Evolutionary conservation across 257 asterid genomes (phyloP).

Genomic region (Gentiana macrophylla): DNA sequence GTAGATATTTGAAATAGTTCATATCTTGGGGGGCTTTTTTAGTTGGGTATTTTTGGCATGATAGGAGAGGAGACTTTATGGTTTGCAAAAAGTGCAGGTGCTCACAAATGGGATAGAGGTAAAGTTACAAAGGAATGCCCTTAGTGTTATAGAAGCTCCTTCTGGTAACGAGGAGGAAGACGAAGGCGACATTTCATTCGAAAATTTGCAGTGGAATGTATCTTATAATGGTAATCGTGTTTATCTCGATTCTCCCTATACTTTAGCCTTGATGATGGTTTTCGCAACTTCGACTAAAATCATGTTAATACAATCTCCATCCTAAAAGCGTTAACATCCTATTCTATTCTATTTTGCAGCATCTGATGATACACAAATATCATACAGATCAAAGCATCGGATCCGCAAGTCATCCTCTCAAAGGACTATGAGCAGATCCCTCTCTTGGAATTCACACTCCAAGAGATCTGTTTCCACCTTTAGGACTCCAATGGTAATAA

Average conservation of each 20-base stretch:
- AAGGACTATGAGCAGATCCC: constrained; percentile 49
- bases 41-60: neutral
- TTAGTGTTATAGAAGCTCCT: constrained; percentile 83
- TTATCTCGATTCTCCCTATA: neutral
- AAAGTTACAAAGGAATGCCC: constrained; percentile 84
- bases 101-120: constrained; percentile 93
- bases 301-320: neutral
- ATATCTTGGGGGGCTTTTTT: too few species aligned
- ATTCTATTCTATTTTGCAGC: constrained; percentile 21
- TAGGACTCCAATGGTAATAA: neutral
- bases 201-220: constrained; percentile 58
- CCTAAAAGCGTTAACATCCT: constrained; percentile 7
- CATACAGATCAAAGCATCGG: constrained; percentile 64
- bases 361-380: constrained; percentile 70
- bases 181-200: constrained; percentile 63
- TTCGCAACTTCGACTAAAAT: neutral
- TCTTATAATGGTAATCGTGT: constrained; percentile 41
- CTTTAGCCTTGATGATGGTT: neutral
- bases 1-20: too few species aligned
- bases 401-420: constrained; percentile 46
- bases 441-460: constrained; percentile 57
- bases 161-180: constrained; percentile 88
- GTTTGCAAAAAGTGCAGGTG: constrained; percentile 34
- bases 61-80: neutral
- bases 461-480: constrained; percentile 51